phyloP scores from a whole-genome alignment of 495 filamentous ascomycete genomes.

The Aspergillus homomorphus region DNA sequence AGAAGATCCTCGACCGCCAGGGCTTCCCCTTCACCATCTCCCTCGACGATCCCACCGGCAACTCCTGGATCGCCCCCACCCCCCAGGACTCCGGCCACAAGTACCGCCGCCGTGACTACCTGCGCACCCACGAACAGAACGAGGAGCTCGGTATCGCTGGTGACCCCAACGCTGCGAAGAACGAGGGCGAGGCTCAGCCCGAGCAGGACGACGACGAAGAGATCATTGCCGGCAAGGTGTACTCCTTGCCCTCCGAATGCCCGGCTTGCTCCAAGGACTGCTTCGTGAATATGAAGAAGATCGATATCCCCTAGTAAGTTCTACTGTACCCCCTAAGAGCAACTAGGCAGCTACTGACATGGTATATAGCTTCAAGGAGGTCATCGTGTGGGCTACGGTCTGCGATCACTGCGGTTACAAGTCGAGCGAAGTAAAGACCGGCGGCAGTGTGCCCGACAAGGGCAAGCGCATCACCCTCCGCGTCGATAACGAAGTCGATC shows the following conservation, averaged over 20 bases:
- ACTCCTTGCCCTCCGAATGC: constrained; percentile 84
- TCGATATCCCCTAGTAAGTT: constrained; percentile 93
- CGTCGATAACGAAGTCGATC: constrained; percentile 71
- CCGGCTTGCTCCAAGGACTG: constrained; percentile 83
- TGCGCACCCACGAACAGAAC: constrained; percentile 81
- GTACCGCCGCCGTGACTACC: constrained; percentile 77
- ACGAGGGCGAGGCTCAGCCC: constrained; percentile 22
- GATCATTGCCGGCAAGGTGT: constrained; percentile 84
- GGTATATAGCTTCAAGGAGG: constrained; percentile 97
- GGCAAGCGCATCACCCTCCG: constrained; percentile 78
- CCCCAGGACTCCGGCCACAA: constrained; percentile 67
- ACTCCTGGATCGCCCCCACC: constrained; percentile 93
- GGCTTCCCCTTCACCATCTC: constrained; percentile 83
- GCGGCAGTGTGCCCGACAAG: constrained; percentile 83
- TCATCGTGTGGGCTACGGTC: constrained; percentile 83
- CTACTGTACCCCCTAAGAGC: no score
- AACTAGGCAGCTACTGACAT: no score
- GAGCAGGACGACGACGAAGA: constrained; percentile 65
- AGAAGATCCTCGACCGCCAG: constrained; percentile 67
- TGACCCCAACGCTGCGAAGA: constrained; percentile 31
- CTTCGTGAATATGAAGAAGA: constrained; percentile 89
- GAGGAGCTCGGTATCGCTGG: constrained; percentile 67
- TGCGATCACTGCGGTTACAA: constrained; percentile 92
- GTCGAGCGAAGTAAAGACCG: constrained; percentile 93
- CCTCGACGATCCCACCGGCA: constrained; percentile 90